These are phyloP conservation scores for Claviceps paspali DNA, from an alignment of 2,329 filamentous ascomycete genomes.

Conservation along the genomic window DNA sequence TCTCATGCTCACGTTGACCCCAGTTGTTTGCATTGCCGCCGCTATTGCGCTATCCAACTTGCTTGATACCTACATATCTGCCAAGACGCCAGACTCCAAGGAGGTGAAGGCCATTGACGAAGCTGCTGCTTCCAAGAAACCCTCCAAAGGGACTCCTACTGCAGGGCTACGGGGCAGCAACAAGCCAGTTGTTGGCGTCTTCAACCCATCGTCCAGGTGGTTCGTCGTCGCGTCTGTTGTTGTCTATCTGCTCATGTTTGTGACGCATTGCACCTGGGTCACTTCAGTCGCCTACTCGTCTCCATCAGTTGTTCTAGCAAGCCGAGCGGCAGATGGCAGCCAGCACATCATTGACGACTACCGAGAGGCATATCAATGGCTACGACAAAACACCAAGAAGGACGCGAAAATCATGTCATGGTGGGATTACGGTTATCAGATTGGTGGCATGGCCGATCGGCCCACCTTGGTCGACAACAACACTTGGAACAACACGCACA, in stretches of 20 bases:
- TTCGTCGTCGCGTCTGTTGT: constrained; percentile 59
- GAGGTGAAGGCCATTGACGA: constrained; percentile 31
- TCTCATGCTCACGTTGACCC: constrained; percentile 93
- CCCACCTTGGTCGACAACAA: constrained; percentile 98
- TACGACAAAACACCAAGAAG: constrained; percentile 87
- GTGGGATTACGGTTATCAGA: constrained; percentile 99
- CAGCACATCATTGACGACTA: constrained; percentile 99
- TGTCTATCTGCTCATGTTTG: constrained; percentile 79
- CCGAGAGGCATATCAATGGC: constrained; percentile 98
- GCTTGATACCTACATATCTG: constrained; percentile 68
- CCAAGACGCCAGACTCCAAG: constrained; percentile 43
- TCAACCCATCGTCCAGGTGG: constrained; percentile 62
- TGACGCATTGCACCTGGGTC: constrained; percentile 97
- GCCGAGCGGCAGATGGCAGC: constrained; percentile 79
- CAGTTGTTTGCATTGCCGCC: constrained; percentile 87
- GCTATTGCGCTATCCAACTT: constrained; percentile 79
- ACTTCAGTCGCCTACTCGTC: constrained; percentile 98
- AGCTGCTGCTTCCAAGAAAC: constrained; percentile 40
- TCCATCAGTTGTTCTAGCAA: constrained; percentile 89
- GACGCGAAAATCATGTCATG: constrained; percentile 99
- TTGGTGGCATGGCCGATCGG: constrained; percentile 96
- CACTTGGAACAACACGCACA: constrained; percentile 99
- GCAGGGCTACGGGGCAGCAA: constrained; percentile 51
- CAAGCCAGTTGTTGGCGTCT: constrained; percentile 68
- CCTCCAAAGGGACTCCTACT: constrained; percentile 21